Evolutionary conservation across 2,329 filamentous ascomycete genomes (phyloP), one percentile per base, ranked within the genome.

Genomic region (Nannizziopsis barbatae): DNA sequence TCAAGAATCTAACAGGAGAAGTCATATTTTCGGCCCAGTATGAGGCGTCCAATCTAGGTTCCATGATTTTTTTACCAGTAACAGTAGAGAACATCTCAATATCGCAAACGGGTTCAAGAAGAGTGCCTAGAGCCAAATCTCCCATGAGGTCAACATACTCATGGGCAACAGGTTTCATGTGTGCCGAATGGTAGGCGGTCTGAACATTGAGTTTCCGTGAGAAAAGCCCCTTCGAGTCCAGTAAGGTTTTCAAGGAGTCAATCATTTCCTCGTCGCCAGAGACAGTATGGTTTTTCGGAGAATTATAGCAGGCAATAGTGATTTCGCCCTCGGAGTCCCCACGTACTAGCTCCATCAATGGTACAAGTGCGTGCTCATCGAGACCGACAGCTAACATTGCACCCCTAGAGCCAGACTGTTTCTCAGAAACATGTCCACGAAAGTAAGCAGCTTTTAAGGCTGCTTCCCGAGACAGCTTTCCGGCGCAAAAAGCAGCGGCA

Each of bases 101-200:
- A 20, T 44, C 31, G 11, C 38, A 2, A 8, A 6, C n/a, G 11
- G 15, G 18, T 6, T 36, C 17, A 17, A 42, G 2, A 15, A 17
- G 11, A 1, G n/a, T 33, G 12, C 39, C 42, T 3, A 41, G n/a
- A 12, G 41, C 27, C 12, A 49, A 35, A 2, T 31, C 41, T 8
- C 33, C 35, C 31, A 52, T 50, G 2, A 50, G 42, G 10, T 45
- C 38, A 20, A 51, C 18, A 37, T 58, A 59, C 7, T 49, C 33
- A 5, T 53, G 50, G 3, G 54, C 50, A 12, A 58, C 46, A 2
- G 38, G 10, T 12, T 49, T 20, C 57, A 62, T 59, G 40, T 60
- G 57, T n/a, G 47, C 49, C 6, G 58, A 60, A 42, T 62, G 59
- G 46, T 62, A 62, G 1, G 59, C 58, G 52, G 71, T 71, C 35